phyloP scores from a whole-genome alignment of 192 early-diverging fungal species.

The Backusella liffmaniae region DNA sequence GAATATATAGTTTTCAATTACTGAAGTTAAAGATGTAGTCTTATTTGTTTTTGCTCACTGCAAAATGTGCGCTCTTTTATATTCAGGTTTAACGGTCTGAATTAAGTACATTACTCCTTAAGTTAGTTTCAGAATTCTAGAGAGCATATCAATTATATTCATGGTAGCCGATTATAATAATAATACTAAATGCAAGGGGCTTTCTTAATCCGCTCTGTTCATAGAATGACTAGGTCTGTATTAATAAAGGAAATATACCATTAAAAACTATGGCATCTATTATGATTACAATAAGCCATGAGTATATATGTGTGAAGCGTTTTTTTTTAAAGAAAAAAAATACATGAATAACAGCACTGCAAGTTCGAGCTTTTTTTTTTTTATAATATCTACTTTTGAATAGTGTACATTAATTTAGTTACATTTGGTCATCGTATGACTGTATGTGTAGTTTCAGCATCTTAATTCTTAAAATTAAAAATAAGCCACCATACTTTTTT shows the following conservation, averaged over 20 bases:
- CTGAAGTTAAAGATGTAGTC: neutral
- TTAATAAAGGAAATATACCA: neutral
- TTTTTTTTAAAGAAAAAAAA: neutral
- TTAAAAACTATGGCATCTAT: neutral
- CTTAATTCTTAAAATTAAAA: neutral
- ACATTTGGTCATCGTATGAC: neutral
- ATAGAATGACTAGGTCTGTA: neutral
- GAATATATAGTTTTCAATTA: neutral
- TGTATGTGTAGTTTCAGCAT: neutral
- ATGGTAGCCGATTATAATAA: neutral
- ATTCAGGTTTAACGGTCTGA: neutral
- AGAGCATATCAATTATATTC: neutral
- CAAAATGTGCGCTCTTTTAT: neutral
- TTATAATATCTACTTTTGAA: neutral
- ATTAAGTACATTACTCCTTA: neutral
- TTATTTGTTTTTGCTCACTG: neutral
- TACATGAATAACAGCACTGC: neutral
- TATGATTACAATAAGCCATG: neutral
- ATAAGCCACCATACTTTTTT: neutral
- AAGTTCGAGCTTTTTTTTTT: neutral
- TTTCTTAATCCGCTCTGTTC: neutral
- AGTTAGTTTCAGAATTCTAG: neutral
- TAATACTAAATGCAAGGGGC: neutral
- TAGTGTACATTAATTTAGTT: neutral
- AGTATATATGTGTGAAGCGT: neutral